A percentile compares a stretch with the other conserved stretches of the same genome.
Conservation (phyloP, 2,329 filamentous ascomycete species). For the Bimuria novae-zelandiae region DNA sequence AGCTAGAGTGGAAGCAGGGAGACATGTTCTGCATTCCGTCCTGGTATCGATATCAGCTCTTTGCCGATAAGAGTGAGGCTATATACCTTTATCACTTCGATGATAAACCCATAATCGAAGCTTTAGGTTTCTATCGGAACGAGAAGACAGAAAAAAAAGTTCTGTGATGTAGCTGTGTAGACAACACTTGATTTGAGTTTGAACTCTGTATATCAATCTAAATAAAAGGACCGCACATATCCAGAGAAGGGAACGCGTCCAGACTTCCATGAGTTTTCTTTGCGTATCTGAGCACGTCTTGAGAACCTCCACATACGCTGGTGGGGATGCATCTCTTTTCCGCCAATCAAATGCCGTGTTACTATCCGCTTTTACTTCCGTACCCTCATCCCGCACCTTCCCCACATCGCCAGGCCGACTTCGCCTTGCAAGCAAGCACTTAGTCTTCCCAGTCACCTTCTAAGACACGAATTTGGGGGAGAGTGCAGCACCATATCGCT, state of each 20-base stretch:
- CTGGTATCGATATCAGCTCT: constrained; percentile 58
- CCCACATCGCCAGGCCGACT: constrained; percentile 12
- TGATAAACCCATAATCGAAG: constrained; percentile 59
- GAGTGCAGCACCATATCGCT: neutral
- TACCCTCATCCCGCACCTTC: constrained; percentile 4
- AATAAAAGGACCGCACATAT: too few relatives aligned
- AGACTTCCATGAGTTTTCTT: too few relatives aligned
- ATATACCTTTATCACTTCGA: constrained; percentile 61
- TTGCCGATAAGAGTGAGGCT: constrained; percentile 37
- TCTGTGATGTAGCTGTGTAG: neutral
- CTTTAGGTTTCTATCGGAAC: constrained; percentile 57
- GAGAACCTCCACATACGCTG: neutral
- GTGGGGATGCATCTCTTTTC: neutral
- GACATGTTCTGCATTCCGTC: constrained; percentile 62
- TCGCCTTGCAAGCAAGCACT: neutral
- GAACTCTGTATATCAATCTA: too few relatives aligned
- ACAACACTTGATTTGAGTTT: too few relatives aligned
- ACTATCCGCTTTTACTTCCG: constrained; percentile 7
- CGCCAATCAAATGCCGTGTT: constrained; percentile 9
- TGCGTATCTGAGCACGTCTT: too few relatives aligned
- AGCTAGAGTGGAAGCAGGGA: constrained; percentile 52
- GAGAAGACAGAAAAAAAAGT: neutral
- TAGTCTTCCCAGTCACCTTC: neutral
- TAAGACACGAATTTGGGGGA: too few relatives aligned
- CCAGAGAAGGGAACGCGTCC: too few relatives aligned